Evolutionary conservation across 2,329 filamentous ascomycete species (phyloP).

Genomic region (Apiospora sp.): DNA sequence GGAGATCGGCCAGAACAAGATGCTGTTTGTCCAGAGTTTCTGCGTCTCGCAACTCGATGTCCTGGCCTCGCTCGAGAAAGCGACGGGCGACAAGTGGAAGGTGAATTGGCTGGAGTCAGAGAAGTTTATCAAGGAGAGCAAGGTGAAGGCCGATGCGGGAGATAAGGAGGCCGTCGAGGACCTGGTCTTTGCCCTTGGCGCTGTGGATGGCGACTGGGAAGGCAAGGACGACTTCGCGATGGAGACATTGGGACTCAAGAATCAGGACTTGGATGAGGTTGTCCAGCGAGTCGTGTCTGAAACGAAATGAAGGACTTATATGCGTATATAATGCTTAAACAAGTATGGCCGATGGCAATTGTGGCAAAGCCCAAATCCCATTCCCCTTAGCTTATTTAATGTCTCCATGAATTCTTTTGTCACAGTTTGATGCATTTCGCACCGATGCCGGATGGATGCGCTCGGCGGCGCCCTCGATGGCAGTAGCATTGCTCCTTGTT

Average conservation of each 20-base stretch:
- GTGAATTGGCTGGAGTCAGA: conserved; percentile 46
- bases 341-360: too few species aligned
- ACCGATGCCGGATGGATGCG: too few species aligned
- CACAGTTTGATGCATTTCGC: too few species aligned
- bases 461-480: too few species aligned
- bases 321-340: too few species aligned
- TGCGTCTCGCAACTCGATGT: conserved; percentile 48
- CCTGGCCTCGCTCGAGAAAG: conserved; percentile 44
- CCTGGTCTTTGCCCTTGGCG: conserved; percentile 58
- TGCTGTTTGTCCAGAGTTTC: conserved; percentile 51
- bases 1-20: conserved; percentile 42
- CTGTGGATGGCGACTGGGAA: conserved; percentile 58
- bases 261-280: conserved; percentile 55
- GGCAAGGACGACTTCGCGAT: conserved; percentile 54
- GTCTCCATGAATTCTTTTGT: too few species aligned
- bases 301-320: background rate
- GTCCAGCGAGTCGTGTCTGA: conserved; percentile 44
- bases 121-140: conserved; percentile 48
- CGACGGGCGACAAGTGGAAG: conserved; percentile 42
- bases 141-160: conserved; percentile 47
- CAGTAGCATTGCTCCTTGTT: too few species aligned
- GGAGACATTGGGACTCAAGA: conserved; percentile 53
- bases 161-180: conserved; percentile 51
- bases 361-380: too few species aligned
- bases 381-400: too few species aligned